Conservation (phyloP, 306 rosid species). For the Cicer cuneatum region DNA sequence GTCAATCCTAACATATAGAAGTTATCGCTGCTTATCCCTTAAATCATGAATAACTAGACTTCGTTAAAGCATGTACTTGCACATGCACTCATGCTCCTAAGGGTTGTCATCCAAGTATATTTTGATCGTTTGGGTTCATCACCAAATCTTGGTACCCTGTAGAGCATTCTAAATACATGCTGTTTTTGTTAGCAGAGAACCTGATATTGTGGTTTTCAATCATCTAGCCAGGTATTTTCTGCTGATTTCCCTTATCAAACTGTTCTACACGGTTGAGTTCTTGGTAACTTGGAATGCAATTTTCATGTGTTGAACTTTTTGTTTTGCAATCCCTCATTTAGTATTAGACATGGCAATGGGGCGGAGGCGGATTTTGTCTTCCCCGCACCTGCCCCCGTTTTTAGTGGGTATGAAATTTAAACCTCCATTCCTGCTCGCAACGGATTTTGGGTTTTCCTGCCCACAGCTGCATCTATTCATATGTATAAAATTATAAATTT, state of each 20-base stretch:
- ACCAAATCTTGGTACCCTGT: constrained; percentile 14
- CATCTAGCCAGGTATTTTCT: background rate
- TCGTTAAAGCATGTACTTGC: background rate
- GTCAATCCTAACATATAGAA: background rate
- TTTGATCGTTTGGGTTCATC: background rate
- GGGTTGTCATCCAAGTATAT: background rate
- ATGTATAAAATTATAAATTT: too few relatives aligned
- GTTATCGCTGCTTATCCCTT: background rate
- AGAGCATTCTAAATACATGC: constrained; percentile 16
- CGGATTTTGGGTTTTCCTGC: too few relatives aligned
- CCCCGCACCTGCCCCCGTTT: too few relatives aligned
- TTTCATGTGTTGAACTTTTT: background rate
- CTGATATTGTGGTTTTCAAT: background rate
- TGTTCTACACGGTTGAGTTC: constrained; percentile 22
- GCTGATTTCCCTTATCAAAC: background rate
- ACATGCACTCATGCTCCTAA: constrained; percentile 2
- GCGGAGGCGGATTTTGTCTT: too few relatives aligned
- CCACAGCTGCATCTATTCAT: too few relatives aligned
- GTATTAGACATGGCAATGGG: too few relatives aligned
- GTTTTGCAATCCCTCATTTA: constrained; percentile 6
- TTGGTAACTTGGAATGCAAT: background rate
- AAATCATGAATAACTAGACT: background rate
- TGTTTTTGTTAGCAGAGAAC: constrained; percentile 20
- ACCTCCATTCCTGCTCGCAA: too few relatives aligned
- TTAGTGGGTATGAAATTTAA: too few relatives aligned